Evolutionary conservation across 2,329 filamentous ascomycete genomes (phyloP).

Genomic region (Apiospora rasikravindrae): DNA sequence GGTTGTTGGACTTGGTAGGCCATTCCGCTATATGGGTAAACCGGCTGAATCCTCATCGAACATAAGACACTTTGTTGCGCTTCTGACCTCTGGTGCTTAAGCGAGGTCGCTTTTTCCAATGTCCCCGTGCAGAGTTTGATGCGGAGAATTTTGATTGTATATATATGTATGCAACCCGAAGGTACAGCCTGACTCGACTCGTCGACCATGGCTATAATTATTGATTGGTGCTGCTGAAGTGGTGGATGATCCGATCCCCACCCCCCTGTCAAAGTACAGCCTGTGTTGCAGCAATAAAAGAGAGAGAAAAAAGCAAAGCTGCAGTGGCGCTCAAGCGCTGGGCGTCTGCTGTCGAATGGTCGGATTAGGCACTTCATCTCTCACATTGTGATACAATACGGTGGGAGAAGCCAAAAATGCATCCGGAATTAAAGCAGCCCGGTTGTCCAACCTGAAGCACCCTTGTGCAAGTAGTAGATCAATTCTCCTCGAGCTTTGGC

Average conservation of each 20-base stretch:
- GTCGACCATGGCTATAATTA: not conserved
- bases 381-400: not conserved
- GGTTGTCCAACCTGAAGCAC: conserved; percentile 5
- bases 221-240: conserved; percentile 12
- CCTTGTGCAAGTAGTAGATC: not conserved
- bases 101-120: not conserved
- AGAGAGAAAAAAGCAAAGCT: not conserved
- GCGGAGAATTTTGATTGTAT: not conserved
- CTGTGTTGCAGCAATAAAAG: not conserved
- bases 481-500: not conserved
- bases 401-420: not conserved
- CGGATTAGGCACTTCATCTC: not conserved
- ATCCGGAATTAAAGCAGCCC: not conserved
- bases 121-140: not conserved
- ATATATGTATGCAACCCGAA: not conserved
- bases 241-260: not conserved
- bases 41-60: not conserved
- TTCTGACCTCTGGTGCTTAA: not conserved
- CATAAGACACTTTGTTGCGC: not conserved
- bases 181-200: not conserved
- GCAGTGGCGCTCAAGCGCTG: not conserved
- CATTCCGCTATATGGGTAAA: not conserved
- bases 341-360: not conserved
- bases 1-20: not conserved
- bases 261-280: not conserved